phyloP scores from a whole-genome alignment of 306 rosid genomes.

The Echinosophora koreensis region DNA sequence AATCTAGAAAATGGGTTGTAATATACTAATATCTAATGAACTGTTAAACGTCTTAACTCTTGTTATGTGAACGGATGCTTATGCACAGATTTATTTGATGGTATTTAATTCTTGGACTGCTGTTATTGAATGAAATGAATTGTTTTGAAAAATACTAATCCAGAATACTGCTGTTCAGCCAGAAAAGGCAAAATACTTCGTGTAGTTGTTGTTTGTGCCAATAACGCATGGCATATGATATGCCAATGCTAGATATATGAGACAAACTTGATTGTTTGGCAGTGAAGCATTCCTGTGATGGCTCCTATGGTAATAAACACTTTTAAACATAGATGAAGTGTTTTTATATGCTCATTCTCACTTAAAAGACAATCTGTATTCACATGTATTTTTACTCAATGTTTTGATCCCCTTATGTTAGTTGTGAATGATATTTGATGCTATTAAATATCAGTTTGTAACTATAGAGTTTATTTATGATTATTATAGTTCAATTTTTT shows the following conservation, averaged over 20 bases:
- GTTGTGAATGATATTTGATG: background rate
- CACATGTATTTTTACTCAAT: background rate
- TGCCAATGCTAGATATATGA: slow-evolving; percentile 16
- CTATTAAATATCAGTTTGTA: slow-evolving; percentile 26
- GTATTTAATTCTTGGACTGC: background rate
- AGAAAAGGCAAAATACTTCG: background rate
- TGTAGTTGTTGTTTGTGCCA: background rate
- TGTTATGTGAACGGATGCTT: slow-evolving; percentile 9
- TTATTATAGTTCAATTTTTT: background rate
- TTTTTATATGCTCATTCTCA: background rate
- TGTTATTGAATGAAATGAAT: slow-evolving; percentile 26
- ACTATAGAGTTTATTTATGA: background rate
- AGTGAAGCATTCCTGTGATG: slow-evolving; percentile 10
- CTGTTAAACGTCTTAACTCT: background rate
- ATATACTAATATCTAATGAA: slow-evolving; percentile 1
- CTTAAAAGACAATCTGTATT: background rate
- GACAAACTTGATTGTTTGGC: slow-evolving; percentile 21
- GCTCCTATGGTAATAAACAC: slow-evolving; percentile 14
- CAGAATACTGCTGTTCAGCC: background rate
- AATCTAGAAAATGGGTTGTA: slow-evolving; percentile 29
- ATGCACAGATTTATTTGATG: slow-evolving; percentile 16
- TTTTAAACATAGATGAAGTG: slow-evolving; percentile 10
- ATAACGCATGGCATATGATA: slow-evolving; percentile 1
- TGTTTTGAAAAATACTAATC: slow-evolving; percentile 7
- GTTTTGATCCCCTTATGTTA: background rate